Evolutionary conservation across 176 grass and related monocot species (phyloP).

Genomic region (Raddia distichophylla): DNA sequence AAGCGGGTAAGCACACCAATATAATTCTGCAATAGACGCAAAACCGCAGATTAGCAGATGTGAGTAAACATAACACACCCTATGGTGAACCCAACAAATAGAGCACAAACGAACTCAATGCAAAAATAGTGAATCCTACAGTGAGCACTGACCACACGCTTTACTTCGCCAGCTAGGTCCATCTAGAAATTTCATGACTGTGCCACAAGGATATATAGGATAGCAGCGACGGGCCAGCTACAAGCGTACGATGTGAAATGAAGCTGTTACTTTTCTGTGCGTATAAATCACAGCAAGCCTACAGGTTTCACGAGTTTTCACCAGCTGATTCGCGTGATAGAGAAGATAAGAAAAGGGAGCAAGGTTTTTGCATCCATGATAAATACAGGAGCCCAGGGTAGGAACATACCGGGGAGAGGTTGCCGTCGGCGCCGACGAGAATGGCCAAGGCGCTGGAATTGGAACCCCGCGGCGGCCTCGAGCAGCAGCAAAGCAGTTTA

Average conservation of each 20-base stretch:
- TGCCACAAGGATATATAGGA: neutral
- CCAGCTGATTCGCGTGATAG: too few species aligned
- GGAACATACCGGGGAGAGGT: too few species aligned
- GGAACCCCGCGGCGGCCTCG: too few species aligned
- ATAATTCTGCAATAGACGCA: neutral
- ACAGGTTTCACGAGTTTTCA: too few species aligned
- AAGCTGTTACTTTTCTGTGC: neutral
- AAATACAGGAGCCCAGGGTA: too few species aligned
- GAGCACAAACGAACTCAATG: neutral
- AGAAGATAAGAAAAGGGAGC: too few species aligned
- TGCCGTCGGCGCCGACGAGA: too few species aligned
- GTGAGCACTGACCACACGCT: neutral
- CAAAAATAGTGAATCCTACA: neutral
- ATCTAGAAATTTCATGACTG: constrained; percentile 4
- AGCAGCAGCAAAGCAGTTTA: too few species aligned
- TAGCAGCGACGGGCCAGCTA: neutral
- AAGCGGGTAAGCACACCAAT: neutral
- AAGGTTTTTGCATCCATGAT: too few species aligned
- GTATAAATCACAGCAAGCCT: neutral
- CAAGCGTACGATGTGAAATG: neutral
- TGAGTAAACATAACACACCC: neutral
- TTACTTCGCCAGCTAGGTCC: neutral
- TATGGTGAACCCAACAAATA: too few species aligned
- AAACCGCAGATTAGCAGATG: neutral
- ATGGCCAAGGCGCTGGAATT: too few species aligned